A percentile compares a stretch with the other conserved stretches of the same genome.
phyloP scores from a whole-genome alignment of 768 basidiomycete species.

The Mycena albidolilacea region DNA sequence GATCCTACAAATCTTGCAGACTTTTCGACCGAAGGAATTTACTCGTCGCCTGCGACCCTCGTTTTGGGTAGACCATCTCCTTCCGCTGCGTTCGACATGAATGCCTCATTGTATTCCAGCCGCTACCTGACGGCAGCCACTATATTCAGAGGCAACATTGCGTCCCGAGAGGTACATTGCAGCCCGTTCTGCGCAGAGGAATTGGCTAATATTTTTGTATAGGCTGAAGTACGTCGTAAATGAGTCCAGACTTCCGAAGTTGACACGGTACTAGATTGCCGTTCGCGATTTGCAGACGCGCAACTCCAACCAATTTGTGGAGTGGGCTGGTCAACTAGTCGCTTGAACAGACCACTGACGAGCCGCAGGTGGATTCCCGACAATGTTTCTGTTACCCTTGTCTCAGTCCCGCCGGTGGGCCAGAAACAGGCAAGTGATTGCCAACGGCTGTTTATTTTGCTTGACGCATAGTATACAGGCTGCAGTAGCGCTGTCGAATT shows the following conservation, averaged over 20 bases:
- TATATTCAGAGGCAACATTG: constrained; percentile 88
- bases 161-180: constrained; percentile 81
- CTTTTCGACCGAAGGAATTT: constrained; percentile 87
- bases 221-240: constrained; percentile 67
- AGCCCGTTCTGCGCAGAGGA: constrained; percentile 25
- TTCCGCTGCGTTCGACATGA: constrained; percentile 2
- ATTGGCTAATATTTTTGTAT: constrained; percentile 51
- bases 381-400: constrained; percentile 88
- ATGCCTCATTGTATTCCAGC: constrained; percentile 51
- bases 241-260: constrained; percentile 44
- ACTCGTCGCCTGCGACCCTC: constrained; percentile 87
- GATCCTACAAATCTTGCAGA: constrained; percentile 52
- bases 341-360: constrained; percentile 21
- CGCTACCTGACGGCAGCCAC: constrained; percentile 91
- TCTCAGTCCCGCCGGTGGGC: constrained; percentile 88
- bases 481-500: constrained; percentile 81
- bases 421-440: constrained; percentile 69
- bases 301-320: constrained; percentile 83
- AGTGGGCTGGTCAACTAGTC: constrained; percentile 61
- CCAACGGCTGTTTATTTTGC: constrained; percentile 14
- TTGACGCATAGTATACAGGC: constrained; percentile 57
- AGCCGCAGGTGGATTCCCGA: constrained; percentile 86
- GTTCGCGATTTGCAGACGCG: constrained; percentile 83
- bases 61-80: constrained; percentile 67
- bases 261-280: constrained; percentile 63